These are phyloP conservation scores for Arctostaphylos glauca DNA, from an alignment of 148 eudicot genomes.

Conservation along the genomic window DNA sequence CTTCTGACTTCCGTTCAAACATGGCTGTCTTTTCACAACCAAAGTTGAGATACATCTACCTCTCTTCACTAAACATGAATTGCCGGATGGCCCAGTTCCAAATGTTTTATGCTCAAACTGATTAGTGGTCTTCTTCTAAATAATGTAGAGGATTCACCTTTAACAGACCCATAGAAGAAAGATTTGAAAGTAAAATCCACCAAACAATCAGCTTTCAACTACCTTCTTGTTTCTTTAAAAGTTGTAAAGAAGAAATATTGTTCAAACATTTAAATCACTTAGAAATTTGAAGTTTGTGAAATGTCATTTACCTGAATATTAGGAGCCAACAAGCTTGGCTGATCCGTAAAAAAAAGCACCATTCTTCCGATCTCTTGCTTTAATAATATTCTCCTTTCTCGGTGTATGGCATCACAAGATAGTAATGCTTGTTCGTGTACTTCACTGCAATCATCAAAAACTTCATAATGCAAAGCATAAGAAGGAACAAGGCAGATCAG, in stretches of 20 bases:
- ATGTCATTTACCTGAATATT: slow-evolving; percentile 74
- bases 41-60: neutral
- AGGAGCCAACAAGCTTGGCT: slow-evolving; percentile 96
- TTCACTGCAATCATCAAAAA: slow-evolving; percentile 56
- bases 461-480: slow-evolving; percentile 2
- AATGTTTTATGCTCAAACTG: neutral
- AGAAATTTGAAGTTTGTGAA: neutral
- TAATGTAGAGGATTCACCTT: neutral
- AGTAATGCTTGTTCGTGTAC: slow-evolving; percentile 90
- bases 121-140: neutral
- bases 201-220: neutral
- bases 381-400: slow-evolving; percentile 81
- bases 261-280: neutral
- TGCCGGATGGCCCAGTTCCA: neutral
- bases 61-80: neutral
- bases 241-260: neutral
- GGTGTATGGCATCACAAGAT: slow-evolving; percentile 88
- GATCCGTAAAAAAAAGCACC: slow-evolving; percentile 96
- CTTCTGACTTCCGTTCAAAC: neutral
- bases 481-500: neutral
- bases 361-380: slow-evolving; percentile 98
- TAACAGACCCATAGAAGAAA: neutral
- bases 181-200: neutral
- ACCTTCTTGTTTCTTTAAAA: neutral
- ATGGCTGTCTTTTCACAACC: neutral